phyloP scores from a whole-genome alignment of 2,329 filamentous ascomycete genomes.

The Fusarium transvaalense region DNA sequence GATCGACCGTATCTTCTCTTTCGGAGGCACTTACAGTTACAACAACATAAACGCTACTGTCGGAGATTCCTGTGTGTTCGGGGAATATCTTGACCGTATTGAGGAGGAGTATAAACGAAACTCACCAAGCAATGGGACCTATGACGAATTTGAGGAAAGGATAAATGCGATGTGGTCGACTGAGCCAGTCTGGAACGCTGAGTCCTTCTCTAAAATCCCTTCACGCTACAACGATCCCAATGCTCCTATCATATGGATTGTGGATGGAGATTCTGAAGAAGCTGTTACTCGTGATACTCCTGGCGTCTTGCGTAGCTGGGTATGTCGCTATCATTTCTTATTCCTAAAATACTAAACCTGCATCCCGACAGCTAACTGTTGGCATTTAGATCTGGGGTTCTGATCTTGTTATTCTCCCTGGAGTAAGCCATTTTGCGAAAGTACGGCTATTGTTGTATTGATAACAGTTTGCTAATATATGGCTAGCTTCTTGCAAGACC shows the following conservation, averaged over 20 bases:
- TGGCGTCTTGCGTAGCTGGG: background rate
- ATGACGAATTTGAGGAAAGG: background rate
- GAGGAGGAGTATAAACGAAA: background rate
- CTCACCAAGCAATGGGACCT: background rate
- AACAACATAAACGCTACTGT: background rate
- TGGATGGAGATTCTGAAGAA: conserved; percentile 5
- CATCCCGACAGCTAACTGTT: background rate
- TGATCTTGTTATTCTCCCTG: background rate
- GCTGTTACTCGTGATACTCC: background rate
- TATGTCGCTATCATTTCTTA: too few species aligned
- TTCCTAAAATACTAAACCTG: too few species aligned
- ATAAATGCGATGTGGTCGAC: background rate
- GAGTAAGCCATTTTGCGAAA: conserved; percentile 21
- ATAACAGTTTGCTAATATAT: background rate
- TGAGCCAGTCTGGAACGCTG: background rate
- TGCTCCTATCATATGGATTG: conserved; percentile 3
- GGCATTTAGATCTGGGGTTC: conserved; percentile 2
- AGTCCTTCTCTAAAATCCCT: background rate
- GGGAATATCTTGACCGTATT: background rate
- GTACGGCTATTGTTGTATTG: background rate
- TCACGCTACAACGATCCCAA: background rate
- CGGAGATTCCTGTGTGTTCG: background rate
- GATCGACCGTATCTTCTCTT: background rate
- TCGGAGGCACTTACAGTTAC: background rate
- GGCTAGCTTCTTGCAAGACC: background rate